Base-by-base conservation (phyloP, 352 stramenopile genomes). In the Phytophthora citrophthora region DNA sequence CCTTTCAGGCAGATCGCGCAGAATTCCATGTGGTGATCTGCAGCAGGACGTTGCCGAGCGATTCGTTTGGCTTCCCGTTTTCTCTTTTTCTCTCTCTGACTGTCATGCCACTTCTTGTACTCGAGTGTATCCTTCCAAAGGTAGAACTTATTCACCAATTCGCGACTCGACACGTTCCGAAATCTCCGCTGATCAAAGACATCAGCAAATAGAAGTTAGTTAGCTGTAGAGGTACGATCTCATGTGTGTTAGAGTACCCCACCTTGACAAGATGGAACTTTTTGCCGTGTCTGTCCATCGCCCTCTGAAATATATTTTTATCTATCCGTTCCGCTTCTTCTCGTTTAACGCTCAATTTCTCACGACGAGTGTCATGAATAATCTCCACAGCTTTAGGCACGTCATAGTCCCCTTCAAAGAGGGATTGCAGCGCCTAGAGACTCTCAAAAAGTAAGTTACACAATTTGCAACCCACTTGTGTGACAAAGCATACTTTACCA, bases 1-100 rank as follows among this genome's bases (percentile, higher is more conserved):
- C 75, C 83, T 12, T 82, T 90, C 41, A 78, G 83, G 61, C 84
- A 93, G 23, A 86, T 58, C 62, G 87, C 81, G 47, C 84, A 93
- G 64, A 83, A 78, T 62, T 91, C 81, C 53, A 88, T 79, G 68
- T 93, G 80, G 48, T 86, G 84, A 46, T 90, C 81, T 13, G 71
- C 50, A 65, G n/a, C 38, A 64, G 18, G 61, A 38, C 39, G 56
- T 43, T 55, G 32, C 51, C n/a, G 54, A 48, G 41, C 46, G 5
- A 68, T 51, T 59, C 70, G 69, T 44, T 88, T 77, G 43, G 80
- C 81, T 64, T 88, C 81, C 38, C 79, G 82, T 61, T 74, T 79
- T 29, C 56, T 66, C 45, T 80, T 76, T 47, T 80, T 81, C 39
- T 79, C 73, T 31, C 71, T 70, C 31, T 76, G 54, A 1, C 72